Percentiles rank a stretch among this genome's conserved stretches.
Conservation (phyloP, 768 basidiomycete genomes). For the Tylopilus intermedius region DNA sequence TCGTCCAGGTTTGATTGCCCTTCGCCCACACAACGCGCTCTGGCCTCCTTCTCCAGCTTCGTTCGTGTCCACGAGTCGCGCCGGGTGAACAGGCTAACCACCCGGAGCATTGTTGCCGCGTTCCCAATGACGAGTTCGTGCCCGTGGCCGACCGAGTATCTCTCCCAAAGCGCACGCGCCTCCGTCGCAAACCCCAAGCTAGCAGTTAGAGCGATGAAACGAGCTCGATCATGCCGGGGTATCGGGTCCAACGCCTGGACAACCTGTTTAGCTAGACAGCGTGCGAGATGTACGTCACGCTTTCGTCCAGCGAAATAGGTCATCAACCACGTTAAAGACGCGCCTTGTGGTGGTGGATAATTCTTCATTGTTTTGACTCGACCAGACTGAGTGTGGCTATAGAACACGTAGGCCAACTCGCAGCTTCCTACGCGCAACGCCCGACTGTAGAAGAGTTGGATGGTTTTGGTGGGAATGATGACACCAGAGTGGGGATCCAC, state of each 20-base stretch:
- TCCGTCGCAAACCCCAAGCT: constrained; percentile 41
- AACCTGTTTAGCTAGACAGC: constrained; percentile 47
- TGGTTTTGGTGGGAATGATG: constrained; percentile 38
- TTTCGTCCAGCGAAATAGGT: constrained; percentile 35
- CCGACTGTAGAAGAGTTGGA: constrained; percentile 44
- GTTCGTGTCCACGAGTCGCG: constrained; percentile 20
- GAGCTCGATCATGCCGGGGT: constrained; percentile 41
- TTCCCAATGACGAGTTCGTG: constrained; percentile 40
- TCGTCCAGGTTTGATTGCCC: constrained; percentile 1
- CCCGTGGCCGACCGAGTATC: constrained; percentile 43
- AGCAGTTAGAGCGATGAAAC: constrained; percentile 46
- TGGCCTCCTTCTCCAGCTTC: constrained; percentile 7
- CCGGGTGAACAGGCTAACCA: constrained; percentile 40
- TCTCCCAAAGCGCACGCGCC: constrained; percentile 55
- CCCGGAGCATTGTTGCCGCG: constrained; percentile 36
- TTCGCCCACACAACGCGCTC: neutral
- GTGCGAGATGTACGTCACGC: constrained; percentile 41
- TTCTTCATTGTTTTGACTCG: constrained; percentile 28
- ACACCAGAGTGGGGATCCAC: constrained; percentile 28
- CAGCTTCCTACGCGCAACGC: constrained; percentile 30
- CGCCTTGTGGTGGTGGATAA: constrained; percentile 50
- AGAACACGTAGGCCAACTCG: constrained; percentile 42
- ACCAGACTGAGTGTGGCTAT: constrained; percentile 39
- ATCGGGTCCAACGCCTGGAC: constrained; percentile 39
- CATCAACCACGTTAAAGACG: constrained; percentile 51